phyloP scores from a whole-genome alignment of 1,284 basidiomycete genomes.

The Moniliella sp. region DNA sequence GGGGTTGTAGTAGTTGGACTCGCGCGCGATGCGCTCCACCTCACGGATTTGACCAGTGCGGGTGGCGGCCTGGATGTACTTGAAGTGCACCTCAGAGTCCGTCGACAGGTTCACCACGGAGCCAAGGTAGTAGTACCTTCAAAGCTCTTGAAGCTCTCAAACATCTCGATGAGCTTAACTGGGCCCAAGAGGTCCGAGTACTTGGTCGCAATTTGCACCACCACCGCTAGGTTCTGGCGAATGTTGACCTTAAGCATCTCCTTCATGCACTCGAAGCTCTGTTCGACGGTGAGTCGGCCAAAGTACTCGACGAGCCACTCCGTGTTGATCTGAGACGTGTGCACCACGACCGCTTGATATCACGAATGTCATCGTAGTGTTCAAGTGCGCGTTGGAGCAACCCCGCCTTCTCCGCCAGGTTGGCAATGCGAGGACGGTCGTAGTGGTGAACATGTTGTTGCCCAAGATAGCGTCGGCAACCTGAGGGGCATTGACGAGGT shows the following conservation, averaged over 20 bases:
- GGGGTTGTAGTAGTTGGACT: constrained; percentile 90
- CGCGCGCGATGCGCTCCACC: constrained; percentile 91
- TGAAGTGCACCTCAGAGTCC: constrained; percentile 96
- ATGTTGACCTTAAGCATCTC: constrained; percentile 96
- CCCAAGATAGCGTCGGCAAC: constrained; percentile 96
- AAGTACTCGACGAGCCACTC: constrained; percentile 98
- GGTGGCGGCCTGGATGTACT: constrained; percentile 97
- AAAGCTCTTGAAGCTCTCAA: constrained; percentile 91
- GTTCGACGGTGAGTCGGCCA: constrained; percentile 89
- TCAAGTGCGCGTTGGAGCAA: constrained; percentile 83
- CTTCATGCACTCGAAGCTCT: constrained; percentile 82
- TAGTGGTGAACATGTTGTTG: constrained; percentile 98
- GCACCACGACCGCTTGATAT: constrained; percentile 97
- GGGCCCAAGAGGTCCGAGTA: constrained; percentile 95
- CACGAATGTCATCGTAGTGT: constrained; percentile 82
- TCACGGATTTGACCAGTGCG: constrained; percentile 94
- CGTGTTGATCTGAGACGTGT: constrained; percentile 62
- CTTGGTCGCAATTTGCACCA: constrained; percentile 94
- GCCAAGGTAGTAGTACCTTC: constrained; percentile 92
- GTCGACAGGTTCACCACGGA: constrained; percentile 89
- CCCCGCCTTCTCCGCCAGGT: constrained; percentile 94
- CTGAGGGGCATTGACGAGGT: constrained; percentile 87
- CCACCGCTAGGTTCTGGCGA: constrained; percentile 85
- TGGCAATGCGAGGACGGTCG: constrained; percentile 85
- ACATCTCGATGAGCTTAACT: constrained; percentile 92